Evolutionary conservation across 305 asterid species (phyloP), one percentile per base, ranked within the genome.

Genomic region (Fraxinus dipetala): DNA sequence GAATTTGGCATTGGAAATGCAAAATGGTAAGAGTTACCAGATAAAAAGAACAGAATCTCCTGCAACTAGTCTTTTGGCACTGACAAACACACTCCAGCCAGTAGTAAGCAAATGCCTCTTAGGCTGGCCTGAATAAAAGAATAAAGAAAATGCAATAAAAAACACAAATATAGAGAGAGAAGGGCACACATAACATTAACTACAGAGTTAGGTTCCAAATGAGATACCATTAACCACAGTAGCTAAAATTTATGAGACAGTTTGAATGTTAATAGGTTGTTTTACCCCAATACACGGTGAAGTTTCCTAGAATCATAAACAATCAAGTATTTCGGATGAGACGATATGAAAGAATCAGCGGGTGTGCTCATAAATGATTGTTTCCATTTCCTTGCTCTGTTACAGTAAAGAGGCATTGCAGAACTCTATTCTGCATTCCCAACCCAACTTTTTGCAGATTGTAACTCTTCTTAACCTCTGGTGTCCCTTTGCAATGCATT

Each of bases 71-170:
- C 97, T 90, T 85, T 93, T 95, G 85, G 99, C 95, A 80, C 98
- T 95, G 87, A 95, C 98, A 88, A 95, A 95, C 75, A 95, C 97
- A 82, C 98, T 95, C 98, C 98, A 95, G 65, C 98, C 98, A 77
- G 98, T 93, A 48, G 99, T 93, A 81, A 95, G 97, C 91, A 95
- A 92, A 84, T 95, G 99, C 78, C 98, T 90, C 90, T 93, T 95
- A 67, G 99, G 99, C 90, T 95, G 99, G 78, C 99, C 98, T 95
- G 97, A 85, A 83, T 59, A 80, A 81, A 51, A 78, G 56, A 75
- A 22, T 31, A 16, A 13, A 40, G 13, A 22, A 72, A 11, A 45
- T 45, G 31, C 69, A 76, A 26, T 0, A 14, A 81, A 79, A 70
- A 36, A 54, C 72, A 76, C 24, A 78, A 76, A 59, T n/a, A 59